Evolutionary conservation across 257 asterid genomes (phyloP).

Genomic region (Petrea volubilis): DNA sequence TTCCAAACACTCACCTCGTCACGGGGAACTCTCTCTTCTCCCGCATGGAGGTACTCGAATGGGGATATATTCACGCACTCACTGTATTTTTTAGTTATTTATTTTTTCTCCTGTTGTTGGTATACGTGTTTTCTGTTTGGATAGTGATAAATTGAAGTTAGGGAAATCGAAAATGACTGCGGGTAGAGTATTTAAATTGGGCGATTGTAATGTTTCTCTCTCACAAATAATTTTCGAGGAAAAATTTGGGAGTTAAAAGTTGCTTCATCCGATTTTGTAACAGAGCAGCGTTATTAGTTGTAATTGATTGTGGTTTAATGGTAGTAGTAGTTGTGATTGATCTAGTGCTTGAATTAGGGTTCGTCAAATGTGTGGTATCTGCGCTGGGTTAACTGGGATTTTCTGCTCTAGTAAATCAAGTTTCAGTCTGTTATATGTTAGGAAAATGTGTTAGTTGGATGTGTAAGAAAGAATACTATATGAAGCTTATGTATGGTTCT

Average conservation of each 20-base stretch:
- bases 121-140: neutral
- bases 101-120: neutral
- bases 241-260: slow-evolving; percentile 2
- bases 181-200: neutral
- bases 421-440: neutral
- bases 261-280: neutral
- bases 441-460: neutral
- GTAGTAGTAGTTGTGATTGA: neutral
- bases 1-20: slow-evolving; percentile 30
- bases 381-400: slow-evolving; percentile 1
- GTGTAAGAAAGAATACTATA: neutral
- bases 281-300: neutral
- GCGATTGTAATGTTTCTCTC: neutral
- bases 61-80: neutral
- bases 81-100: neutral
- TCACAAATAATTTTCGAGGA: neutral
- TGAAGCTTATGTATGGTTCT: neutral
- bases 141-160: slow-evolving; percentile 1
- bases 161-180: neutral
- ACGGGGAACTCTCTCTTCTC: slow-evolving; percentile 72
- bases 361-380: neutral
- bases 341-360: neutral
- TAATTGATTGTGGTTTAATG: neutral
- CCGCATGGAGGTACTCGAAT: slow-evolving; percentile 70
- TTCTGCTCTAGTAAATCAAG: neutral